Evolutionary conservation across 371 early-diverging fungal species (phyloP).

Genomic region (Lichtheimia ornata): DNA sequence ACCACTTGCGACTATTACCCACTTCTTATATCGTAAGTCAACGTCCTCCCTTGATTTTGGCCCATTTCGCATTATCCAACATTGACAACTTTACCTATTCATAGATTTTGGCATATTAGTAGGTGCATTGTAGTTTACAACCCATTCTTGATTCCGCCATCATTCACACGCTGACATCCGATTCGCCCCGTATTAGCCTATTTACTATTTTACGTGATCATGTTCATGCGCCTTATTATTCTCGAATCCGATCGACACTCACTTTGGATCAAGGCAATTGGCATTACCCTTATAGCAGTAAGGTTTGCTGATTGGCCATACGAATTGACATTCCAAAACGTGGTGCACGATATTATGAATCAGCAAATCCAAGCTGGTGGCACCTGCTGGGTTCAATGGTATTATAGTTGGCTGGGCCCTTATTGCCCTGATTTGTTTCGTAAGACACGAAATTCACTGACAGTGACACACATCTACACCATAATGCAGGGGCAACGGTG

Average conservation of each 20-base stretch:
- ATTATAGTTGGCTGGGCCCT: neutral
- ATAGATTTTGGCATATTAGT: conserved; percentile 34
- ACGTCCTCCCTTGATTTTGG: neutral
- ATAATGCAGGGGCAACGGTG: conserved; percentile 37
- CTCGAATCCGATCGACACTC: conserved; percentile 36
- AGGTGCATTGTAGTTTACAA: conserved; percentile 1
- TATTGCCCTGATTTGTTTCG: neutral
- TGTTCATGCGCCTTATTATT: conserved; percentile 43
- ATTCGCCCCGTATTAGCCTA: conserved; percentile 21
- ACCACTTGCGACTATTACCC: conserved; percentile 42
- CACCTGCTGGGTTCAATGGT: conserved; percentile 40
- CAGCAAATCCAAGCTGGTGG: conserved; percentile 28
- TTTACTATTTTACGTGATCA: conserved; percentile 35
- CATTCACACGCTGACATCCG: conserved; percentile 1
- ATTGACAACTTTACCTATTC: neutral
- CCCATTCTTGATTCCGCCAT: neutral
- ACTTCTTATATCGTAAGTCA: conserved; percentile 45
- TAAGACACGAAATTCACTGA: neutral
- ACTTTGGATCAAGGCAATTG: conserved; percentile 35
- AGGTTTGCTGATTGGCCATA: conserved; percentile 52
- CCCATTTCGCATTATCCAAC: neutral
- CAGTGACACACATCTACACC: neutral
- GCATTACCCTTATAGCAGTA: conserved; percentile 31
- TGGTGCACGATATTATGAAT: conserved; percentile 26
- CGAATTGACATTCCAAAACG: conserved; percentile 33